These are phyloP conservation scores for Triticum urartu DNA, from an alignment of 176 grass and related monocot genomes.

Conservation along the genomic window DNA sequence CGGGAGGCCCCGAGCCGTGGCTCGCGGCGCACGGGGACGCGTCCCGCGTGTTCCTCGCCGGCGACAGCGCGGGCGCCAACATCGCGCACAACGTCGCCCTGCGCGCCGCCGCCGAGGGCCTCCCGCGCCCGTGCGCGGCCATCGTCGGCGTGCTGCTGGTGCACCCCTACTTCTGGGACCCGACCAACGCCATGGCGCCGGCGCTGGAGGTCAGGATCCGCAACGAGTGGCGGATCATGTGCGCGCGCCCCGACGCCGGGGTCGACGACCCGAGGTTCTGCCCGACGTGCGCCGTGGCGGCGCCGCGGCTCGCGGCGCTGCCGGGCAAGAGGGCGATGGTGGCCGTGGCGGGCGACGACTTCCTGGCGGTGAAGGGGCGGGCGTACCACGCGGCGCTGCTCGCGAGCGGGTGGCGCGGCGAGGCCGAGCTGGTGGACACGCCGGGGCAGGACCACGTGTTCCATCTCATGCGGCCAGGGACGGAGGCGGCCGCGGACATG, in stretches of 20 bases:
- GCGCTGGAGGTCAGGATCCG: constrained; percentile 32
- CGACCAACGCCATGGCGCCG: constrained; percentile 31
- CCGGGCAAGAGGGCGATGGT: constrained; percentile 36
- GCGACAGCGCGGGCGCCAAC: constrained; percentile 66
- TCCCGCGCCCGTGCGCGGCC: background rate
- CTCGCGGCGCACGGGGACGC: constrained; percentile 50
- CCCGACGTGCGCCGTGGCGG: background rate
- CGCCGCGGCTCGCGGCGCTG: constrained; percentile 12
- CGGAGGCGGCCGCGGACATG: constrained; percentile 20
- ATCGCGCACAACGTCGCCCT: constrained; percentile 56
- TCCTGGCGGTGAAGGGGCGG: constrained; percentile 39
- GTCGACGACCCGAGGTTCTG: constrained; percentile 35
- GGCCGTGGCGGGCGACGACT: constrained; percentile 39
- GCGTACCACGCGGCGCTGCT: constrained; percentile 39
- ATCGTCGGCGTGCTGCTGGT: constrained; percentile 43
- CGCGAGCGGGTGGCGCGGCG: constrained; percentile 39
- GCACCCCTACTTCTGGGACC: constrained; percentile 59
- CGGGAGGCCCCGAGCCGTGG: constrained; percentile 13
- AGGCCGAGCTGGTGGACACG: constrained; percentile 44
- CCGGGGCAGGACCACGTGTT: constrained; percentile 39
- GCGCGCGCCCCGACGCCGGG: background rate
- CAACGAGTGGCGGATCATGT: constrained; percentile 44
- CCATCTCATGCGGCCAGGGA: constrained; percentile 13
- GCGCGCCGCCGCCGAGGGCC: constrained; percentile 30
- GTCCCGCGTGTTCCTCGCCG: constrained; percentile 40